Evolutionary conservation across 495 filamentous ascomycete species (phyloP), one percentile per base, ranked within the genome.

Genomic region (Cercophora sp.): DNA sequence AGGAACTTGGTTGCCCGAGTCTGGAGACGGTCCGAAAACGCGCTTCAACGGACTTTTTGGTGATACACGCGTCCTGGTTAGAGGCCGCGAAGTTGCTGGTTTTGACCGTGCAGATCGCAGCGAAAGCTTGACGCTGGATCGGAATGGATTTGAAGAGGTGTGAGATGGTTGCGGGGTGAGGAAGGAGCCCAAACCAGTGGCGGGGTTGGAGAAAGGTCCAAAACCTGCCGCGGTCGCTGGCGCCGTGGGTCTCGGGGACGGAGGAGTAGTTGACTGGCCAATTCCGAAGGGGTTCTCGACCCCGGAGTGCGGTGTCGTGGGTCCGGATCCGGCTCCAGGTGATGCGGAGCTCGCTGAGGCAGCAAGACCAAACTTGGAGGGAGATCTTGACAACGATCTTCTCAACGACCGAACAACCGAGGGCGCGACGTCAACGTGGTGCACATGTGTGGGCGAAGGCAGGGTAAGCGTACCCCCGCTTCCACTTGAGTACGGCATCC

Each of bases 311-410:
- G n/a, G n/a, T n/a, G n/a, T n/a, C n/a, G n/a, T n/a, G n/a, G n/a
- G n/a, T n/a, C n/a, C n/a, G n/a, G n/a, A n/a, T n/a, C n/a, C n/a
- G n/a, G n/a, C n/a, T n/a, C n/a, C n/a, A n/a, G n/a, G n/a, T 13
- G 44, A 19, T 16, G 24, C 25, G 24, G 31, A 19, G 51, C 48
- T 27, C 34, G 37, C 15, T 18, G 34, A 32, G 13, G 39, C 37
- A 18, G 82, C 70, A 22, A 91, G 66, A 29, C 79, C 79, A 59
- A 91, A 88, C 64, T 90, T 94, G 8, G 91, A 94, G 8, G 90
- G 91, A 8, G 90, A 95, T 39, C 88, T 78, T 23, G 89, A 94
- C 40, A 96, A 74, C 18, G 91, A 94, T 57, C 89, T 85, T 35
- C 89, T 80, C 35, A 96, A 69, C 56, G 89, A 84, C 56, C 85